Conservation (phyloP, 192 early-diverging fungal genomes). For the Gamsiella multidivaricata region DNA sequence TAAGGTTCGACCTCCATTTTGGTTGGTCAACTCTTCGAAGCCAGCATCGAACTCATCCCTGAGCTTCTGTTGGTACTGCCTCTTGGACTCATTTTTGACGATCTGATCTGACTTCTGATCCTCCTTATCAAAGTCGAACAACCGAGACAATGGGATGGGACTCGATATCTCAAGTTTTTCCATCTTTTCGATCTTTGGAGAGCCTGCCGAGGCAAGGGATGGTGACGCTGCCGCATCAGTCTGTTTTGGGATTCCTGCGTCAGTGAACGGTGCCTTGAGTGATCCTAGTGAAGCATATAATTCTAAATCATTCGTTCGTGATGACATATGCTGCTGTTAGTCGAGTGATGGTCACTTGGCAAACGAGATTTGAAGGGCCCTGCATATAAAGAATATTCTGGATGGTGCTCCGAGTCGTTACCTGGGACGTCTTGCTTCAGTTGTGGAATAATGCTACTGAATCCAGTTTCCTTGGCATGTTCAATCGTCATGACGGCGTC, state of each 20-base stretch:
- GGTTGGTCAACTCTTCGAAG: conserved; percentile 28
- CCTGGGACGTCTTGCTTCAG: conserved; percentile 47
- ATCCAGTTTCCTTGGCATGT: conserved; percentile 42
- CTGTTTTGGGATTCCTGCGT: conserved; percentile 7
- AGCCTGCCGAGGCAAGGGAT: not conserved
- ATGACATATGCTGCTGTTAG: too few species aligned
- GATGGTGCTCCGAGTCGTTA: not conserved
- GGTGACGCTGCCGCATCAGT: not conserved
- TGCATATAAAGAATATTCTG: not conserved
- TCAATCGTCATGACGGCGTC: conserved; percentile 41
- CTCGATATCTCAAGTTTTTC: conserved; percentile 33
- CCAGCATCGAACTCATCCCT: conserved; percentile 48
- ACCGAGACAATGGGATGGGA: conserved; percentile 44
- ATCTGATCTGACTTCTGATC: conserved; percentile 39
- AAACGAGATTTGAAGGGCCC: too few species aligned
- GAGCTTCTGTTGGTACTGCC: conserved; percentile 40
- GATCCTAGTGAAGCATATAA: conserved; percentile 34
- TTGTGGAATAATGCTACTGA: conserved; percentile 33
- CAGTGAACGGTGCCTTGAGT: conserved; percentile 23
- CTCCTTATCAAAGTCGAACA: conserved; percentile 51
- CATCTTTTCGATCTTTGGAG: conserved; percentile 33
- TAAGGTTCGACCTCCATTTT: not conserved
- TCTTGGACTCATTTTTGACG: conserved; percentile 34
- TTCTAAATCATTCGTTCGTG: conserved; percentile 14
- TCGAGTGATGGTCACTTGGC: too few species aligned